Base-by-base conservation (phyloP, 176 grass and related monocot genomes). In the Oryza rufipogon region DNA sequence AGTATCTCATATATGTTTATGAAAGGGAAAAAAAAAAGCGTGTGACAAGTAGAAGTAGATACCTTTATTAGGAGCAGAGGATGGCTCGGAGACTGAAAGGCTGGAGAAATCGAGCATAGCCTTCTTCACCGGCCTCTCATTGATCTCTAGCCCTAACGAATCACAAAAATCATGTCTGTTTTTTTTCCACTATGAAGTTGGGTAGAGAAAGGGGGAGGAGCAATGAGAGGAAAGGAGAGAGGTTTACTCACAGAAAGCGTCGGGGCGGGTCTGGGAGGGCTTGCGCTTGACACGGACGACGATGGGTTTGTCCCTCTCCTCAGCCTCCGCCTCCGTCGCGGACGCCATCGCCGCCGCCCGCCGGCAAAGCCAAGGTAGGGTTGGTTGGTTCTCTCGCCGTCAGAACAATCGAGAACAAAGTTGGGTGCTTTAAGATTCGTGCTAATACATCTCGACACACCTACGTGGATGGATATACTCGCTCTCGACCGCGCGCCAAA, bases 281-380 rank as follows among this genome's bases (percentile, higher is more conserved):
- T 95, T 98, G 71, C 93, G 82, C 93, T 98, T 98, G 77, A 98
- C 89, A 80, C 91, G 83, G 11, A 98, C 93, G 25, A 95, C 72
- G 9, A 98, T 79, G 22, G 87, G 96, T 74, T 90, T 95, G 15
- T 79, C 87, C 70, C 9, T 64, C 19, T 23, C 73, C 13, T 71
- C 73, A 9, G 80, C 58, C 6, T 63, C 68, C 44, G 77, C 58
- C 6, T 4, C 39, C 49, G 17, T 8, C 39, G 73, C 60, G 23
- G 70, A 39, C 36, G 83, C 67, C 80, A 86, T 84, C 47, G 14
- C 45, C 71, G 22, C 58, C 39, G 41, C 13, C 47, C 11, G 71
- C 22, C 39, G 39, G 7, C 39, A 41, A 41, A 61, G 77, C 48
- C 11, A 26, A 38, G 34, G 52, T 45, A 45, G 38, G n/a, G 69